These are phyloP conservation scores for Fistulifera pelliculosa DNA, from an alignment of 108 stramenopile genomes.

Conservation along the genomic window DNA sequence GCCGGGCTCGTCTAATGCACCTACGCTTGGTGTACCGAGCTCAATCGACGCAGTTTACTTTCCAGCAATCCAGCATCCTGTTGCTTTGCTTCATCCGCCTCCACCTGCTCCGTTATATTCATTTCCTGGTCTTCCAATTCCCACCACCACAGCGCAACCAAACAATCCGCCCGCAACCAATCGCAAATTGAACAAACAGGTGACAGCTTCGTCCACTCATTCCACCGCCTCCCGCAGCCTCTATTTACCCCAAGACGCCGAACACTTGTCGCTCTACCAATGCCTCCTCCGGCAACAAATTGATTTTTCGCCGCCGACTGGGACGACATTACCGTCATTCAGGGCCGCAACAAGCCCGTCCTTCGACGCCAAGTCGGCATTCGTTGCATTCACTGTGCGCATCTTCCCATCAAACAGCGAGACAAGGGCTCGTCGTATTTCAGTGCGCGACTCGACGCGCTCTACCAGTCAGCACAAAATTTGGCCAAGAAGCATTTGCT, in stretches of 20 bases:
- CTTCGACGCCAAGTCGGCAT: constrained; percentile 37
- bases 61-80: too few relatives aligned
- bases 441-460: constrained; percentile 22
- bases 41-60: too few relatives aligned
- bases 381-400: constrained; percentile 34
- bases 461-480: constrained; percentile 43
- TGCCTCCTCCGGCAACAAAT: constrained; percentile 52
- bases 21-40: too few relatives aligned
- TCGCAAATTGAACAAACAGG: too few relatives aligned
- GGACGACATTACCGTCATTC: constrained; percentile 36
- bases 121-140: too few relatives aligned
- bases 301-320: constrained; percentile 40
- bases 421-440: constrained; percentile 41
- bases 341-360: constrained; percentile 38
- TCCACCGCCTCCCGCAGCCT: background rate
- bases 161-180: too few relatives aligned
- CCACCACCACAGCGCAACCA: too few relatives aligned
- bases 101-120: too few relatives aligned
- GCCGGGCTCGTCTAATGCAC: too few relatives aligned
- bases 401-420: constrained; percentile 16
- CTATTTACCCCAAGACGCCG: constrained; percentile 10
- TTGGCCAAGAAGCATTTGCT: constrained; percentile 32
- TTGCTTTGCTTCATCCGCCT: too few relatives aligned
- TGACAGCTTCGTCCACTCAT: background rate
- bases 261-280: constrained; percentile 34